These are phyloP conservation scores for Phytophthora citricola DNA, from an alignment of 352 stramenopile species.

Conservation along the genomic window DNA sequence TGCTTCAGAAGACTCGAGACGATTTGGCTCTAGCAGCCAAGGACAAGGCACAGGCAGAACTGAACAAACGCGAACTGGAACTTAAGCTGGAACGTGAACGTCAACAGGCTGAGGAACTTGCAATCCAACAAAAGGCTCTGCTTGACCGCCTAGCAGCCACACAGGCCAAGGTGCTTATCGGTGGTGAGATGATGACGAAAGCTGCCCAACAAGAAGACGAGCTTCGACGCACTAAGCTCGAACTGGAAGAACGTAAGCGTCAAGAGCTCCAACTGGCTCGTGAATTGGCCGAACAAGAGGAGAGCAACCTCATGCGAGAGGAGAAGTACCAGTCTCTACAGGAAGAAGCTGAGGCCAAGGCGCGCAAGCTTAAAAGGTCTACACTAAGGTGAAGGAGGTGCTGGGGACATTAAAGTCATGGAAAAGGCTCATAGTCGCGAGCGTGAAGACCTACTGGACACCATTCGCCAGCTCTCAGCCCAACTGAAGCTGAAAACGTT, in stretches of 20 bases:
- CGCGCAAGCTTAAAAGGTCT: slow-evolving; percentile 98
- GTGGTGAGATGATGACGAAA: slow-evolving; percentile 94
- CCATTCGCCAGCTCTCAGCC: slow-evolving; percentile 95
- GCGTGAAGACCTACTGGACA: slow-evolving; percentile 95
- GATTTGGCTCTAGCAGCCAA: slow-evolving; percentile 77
- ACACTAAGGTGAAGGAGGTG: slow-evolving; percentile 89
- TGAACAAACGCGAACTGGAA: slow-evolving; percentile 89
- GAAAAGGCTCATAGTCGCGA: slow-evolving; percentile 93
- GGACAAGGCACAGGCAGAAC: slow-evolving; percentile 83
- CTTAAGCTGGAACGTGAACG: slow-evolving; percentile 89
- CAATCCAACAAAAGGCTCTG: slow-evolving; percentile 77
- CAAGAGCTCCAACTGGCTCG: slow-evolving; percentile 89
- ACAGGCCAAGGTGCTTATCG: slow-evolving; percentile 92
- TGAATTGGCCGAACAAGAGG: slow-evolving; percentile 94
- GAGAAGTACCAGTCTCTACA: slow-evolving; percentile 91
- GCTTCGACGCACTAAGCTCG: slow-evolving; percentile 92
- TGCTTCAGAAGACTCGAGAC: slow-evolving; percentile 71
- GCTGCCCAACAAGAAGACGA: slow-evolving; percentile 95
- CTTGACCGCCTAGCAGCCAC: slow-evolving; percentile 91
- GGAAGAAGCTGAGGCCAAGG: slow-evolving; percentile 96
- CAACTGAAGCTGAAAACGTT: slow-evolving; percentile 97
- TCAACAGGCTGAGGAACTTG: slow-evolving; percentile 72
- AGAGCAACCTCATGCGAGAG: slow-evolving; percentile 93
- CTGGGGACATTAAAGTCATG: slow-evolving; percentile 94
- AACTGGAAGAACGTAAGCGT: slow-evolving; percentile 91